Evolutionary conservation across 441 rosid species (phyloP).

Genomic region (Cnidoscolus chayamansa): DNA sequence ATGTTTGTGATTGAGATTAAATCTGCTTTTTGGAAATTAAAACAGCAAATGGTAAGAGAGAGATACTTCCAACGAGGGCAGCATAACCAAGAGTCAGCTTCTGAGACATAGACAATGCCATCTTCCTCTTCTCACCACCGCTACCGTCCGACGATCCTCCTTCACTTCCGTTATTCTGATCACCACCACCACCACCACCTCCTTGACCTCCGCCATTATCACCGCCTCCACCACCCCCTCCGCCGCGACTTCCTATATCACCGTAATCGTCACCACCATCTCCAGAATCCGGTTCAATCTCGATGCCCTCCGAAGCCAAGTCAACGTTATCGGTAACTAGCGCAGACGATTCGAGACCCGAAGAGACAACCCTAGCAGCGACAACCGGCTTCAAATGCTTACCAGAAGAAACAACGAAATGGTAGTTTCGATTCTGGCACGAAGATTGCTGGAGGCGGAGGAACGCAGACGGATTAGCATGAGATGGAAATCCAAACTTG

Average conservation of each 20-base stretch:
- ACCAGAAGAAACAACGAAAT: conserved; percentile 18
- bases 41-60: conserved; percentile 2
- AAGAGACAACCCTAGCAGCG: conserved; percentile 29
- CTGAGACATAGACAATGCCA: conserved; percentile 76
- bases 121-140: conserved; percentile 36
- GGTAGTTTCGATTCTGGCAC: not conserved
- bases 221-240: conserved; percentile 28
- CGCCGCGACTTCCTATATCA: conserved; percentile 37
- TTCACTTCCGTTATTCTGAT: conserved; percentile 25
- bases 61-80: conserved; percentile 67
- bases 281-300: conserved; percentile 38
- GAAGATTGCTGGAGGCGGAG: conserved; percentile 10
- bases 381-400: conserved; percentile 16
- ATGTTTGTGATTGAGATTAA: too few species aligned
- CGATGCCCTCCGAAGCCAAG: conserved; percentile 36
- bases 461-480: conserved; percentile 17
- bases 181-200: conserved; percentile 24
- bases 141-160: conserved; percentile 36
- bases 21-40: too few species aligned
- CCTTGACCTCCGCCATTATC: conserved; percentile 20
- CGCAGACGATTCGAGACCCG: conserved; percentile 35
- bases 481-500: conserved; percentile 27
- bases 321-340: conserved; percentile 35
- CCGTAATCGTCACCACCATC: conserved; percentile 33
- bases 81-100: conserved; percentile 78